Base-by-base conservation (phyloP, 2,329 filamentous ascomycete genomes). In the Cladosporium colombiae region DNA sequence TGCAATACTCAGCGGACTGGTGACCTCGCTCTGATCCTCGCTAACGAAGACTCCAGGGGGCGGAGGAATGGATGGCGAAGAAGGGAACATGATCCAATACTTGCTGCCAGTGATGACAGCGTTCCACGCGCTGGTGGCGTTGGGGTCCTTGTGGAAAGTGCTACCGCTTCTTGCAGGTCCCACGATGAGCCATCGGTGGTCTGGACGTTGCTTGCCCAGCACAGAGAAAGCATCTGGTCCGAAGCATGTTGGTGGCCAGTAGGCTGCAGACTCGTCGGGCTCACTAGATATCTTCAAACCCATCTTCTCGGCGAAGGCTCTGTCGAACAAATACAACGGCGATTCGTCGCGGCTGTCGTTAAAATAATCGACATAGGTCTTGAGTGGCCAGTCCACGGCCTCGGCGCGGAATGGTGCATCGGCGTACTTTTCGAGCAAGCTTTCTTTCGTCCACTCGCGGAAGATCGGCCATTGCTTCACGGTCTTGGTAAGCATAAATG, bases 61-160 rank as follows among this genome's bases (percentile, higher is more conserved):
- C 3, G 88, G 84, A 0, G 88, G 86, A 6, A 84, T 76, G 21
- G 80, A 80, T 1, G 82, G 77, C 0, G 87, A 87, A 0, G 91
- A 90, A 0, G 92, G 93, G 74, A 98, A 98, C 92, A 98, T 96
- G 77, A 98, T 94, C 94, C 95, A 98, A 82, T 98, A 98, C 76
- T 98, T 98, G 37, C 89, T 87, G 5, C 94, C 95, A 66, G 90
- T 88, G 31, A 98, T 82, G 16, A 97, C 92, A 0, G 93, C 94
- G 76, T 98, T 98, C 95, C 94, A 98, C 0, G 95, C 94, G 72
- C 88, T 90, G 4, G 84, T 89, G 1, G 85, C 86, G 74, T 89
- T 89, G 2, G 86, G 87, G 71, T 89, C 88, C 76, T 97, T 97
- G 81, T 98, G 94, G 76, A 97, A 98, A 5, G 93, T 97, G 70